phyloP scores from a whole-genome alignment of 352 stramenopile species.

The Pythium brachiatum region DNA sequence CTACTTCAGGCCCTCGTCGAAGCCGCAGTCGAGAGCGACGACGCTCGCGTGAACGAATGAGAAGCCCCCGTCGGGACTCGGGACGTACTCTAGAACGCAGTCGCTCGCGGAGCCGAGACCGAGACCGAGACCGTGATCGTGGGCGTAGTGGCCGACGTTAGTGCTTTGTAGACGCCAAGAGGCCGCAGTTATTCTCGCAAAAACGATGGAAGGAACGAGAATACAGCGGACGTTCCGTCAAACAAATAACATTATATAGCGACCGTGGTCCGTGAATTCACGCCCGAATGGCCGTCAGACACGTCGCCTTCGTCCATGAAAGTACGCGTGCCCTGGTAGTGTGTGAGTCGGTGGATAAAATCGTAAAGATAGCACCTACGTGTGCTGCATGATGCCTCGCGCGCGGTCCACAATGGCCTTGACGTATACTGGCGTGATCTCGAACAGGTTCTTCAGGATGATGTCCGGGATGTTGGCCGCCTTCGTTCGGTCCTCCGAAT shows the following conservation, averaged over 20 bases:
- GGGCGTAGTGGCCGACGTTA: background rate
- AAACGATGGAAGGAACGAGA: background rate
- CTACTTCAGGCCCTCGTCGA: background rate
- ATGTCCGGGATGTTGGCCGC: constrained; percentile 83
- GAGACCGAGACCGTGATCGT: constrained; percentile 9
- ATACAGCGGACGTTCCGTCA: constrained; percentile 3
- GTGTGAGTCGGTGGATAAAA: background rate
- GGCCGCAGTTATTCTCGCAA: background rate
- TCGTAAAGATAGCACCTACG: constrained; percentile 1
- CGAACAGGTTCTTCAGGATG: constrained; percentile 88
- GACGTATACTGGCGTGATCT: constrained; percentile 81
- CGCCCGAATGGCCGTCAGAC: background rate
- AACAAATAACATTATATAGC: constrained; percentile 44
- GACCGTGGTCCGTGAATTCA: background rate
- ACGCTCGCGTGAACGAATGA: constrained; percentile 12
- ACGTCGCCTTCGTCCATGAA: background rate
- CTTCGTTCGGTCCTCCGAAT: constrained; percentile 68
- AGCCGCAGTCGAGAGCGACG: constrained; percentile 21
- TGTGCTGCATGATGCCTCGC: constrained; percentile 35
- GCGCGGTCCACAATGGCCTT: constrained; percentile 80
- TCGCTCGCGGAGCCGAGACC: constrained; percentile 20
- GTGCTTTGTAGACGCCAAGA: background rate
- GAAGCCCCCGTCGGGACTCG: constrained; percentile 15
- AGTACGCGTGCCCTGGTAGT: background rate
- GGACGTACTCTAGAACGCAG: constrained; percentile 10